Evolutionary conservation across 495 filamentous ascomycete genomes (phyloP), one percentile per base, ranked within the genome.

Genomic region (Halenospora varia): DNA sequence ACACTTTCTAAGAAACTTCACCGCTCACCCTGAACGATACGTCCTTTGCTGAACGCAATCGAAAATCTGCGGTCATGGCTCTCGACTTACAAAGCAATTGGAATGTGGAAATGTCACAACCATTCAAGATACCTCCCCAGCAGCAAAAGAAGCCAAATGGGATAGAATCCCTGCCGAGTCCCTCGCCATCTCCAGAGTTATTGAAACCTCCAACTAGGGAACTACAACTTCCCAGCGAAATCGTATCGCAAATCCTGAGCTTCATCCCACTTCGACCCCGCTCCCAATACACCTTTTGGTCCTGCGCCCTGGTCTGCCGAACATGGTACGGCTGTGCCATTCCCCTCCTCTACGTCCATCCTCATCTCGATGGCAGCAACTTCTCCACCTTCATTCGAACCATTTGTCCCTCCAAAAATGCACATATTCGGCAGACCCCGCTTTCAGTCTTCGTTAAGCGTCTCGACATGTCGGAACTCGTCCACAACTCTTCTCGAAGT

Each of bases 401-500:
- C 0, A 69, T 91, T 20, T 85, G 83, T 55, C 87, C 87, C 11
- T 79, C 79, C 6, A 75, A 82, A 47, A 81, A 79, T 57, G 70
- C 76, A 8, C 77, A 80, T 22, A 77, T 82, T 24, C 80, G 78
- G 51, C 77, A 75, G 25, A 71, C 71, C 41, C 73, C 80, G 24
- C 71, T 89, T 18, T 77, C 82, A 0, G 70, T 69, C 18, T 62
- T 88, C 17, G 79, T 91, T 0, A 74, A 73, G 17, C 60, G 60
- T 6, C 73, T 91, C 6, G 75, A 88, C 63, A 77, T 91, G 66
- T 73, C 74, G 22, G 48, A 63, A 26, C 73, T 90, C 42, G 79
- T 88, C 3, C 84, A 91, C 61, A 82, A 89, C 63, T 78, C 84
- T 23, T 79, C 77, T 44, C 82, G 82, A 55, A 86, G 82, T 51